Evolutionary conservation across 371 early-diverging fungal species (phyloP), one percentile per base, ranked within the genome.

Genomic region (Synchytrium microbalum): DNA sequence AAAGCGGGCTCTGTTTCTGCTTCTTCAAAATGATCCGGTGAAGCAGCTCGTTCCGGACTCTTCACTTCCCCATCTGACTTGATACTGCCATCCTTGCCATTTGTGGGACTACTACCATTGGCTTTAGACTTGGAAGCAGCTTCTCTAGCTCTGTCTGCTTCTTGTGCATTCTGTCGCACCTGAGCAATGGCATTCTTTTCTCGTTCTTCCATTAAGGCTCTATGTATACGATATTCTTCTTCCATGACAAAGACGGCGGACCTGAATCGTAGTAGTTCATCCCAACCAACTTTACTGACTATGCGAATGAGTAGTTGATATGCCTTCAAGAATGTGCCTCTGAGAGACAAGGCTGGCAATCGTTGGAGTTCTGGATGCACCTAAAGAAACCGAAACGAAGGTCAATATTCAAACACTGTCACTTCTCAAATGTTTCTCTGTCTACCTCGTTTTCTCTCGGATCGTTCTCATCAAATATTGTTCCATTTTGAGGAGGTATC

Each of bases 221-320:
- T 66, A 60, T 79, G 79, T 28, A 79, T 75, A 29, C 92, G 76
- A 68, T 96, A 96, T 73, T 96, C 97, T 65, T 96, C 97, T 63
- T 96, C 97, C 97, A 96, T 96, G 8, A 96, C 95, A 77, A 96
- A 96, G 16, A 90, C 93, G 2, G 70, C 74, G 14, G 92, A 90
- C 51, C 97, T 81, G 60, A 85, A 87, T 62, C 81, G 79, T 54
- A 96, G 79, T 53, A 96, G 76, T 67, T 94, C 93, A 64, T 96
- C 96, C 97, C 97, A 96, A 13, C 97, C 97, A 62, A 91, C 86
- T 32, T 85, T 84, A 52, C 84, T 78, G 19, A 87, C 91, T 25
- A 96, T 79, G 27, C 75, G 73, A 13, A 93, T 88, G 64, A 96
- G 75, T 23, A 93, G 75, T 30, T 77, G 69, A 70, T 96, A 96